A percentile compares a stretch with the other conserved stretches of the same genome.
Conservation (phyloP, 805 yeast genomes). For the Grigorovia transvaalensis region DNA sequence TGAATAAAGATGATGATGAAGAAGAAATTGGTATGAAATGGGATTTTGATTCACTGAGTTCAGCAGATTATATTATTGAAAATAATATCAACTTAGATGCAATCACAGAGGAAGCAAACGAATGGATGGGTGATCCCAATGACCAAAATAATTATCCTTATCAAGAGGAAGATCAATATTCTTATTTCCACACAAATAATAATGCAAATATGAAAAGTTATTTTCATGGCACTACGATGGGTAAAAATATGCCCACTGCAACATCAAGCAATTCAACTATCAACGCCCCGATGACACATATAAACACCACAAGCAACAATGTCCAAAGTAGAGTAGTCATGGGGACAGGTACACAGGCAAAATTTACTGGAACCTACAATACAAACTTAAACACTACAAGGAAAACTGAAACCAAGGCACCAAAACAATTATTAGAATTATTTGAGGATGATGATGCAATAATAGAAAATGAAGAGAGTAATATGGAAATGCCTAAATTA, state of each 20-base stretch:
- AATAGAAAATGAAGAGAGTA: constrained; percentile 12
- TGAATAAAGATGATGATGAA: constrained; percentile 5
- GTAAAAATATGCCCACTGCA: constrained; percentile 18
- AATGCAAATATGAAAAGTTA: constrained; percentile 9
- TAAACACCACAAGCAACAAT: constrained; percentile 12
- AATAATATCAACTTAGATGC: constrained; percentile 45
- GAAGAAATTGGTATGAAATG: constrained; percentile 50
- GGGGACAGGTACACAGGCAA: constrained; percentile 22
- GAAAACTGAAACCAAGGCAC: constrained; percentile 36
- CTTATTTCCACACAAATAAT: constrained; percentile 18
- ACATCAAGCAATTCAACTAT: constrained; percentile 21
- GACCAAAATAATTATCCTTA: constrained; percentile 24
- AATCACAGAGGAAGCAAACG: constrained; percentile 24
- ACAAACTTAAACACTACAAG: constrained; percentile 24
- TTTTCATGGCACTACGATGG: constrained; percentile 25
- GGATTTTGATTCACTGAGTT: constrained; percentile 81
- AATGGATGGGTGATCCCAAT: constrained; percentile 18
- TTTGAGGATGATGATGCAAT: constrained; percentile 45
- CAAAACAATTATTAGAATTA: constrained; percentile 59
- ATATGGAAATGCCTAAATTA: constrained; percentile 13
- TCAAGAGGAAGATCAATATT: constrained; percentile 26
- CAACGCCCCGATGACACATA: constrained; percentile 16
- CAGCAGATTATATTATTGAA: constrained; percentile 62
- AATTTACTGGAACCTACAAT: constrained; percentile 12
- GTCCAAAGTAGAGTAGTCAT: constrained; percentile 13